Conservation (phyloP, 2,329 filamentous ascomycete species). For the Monilinia fructigena region DNA sequence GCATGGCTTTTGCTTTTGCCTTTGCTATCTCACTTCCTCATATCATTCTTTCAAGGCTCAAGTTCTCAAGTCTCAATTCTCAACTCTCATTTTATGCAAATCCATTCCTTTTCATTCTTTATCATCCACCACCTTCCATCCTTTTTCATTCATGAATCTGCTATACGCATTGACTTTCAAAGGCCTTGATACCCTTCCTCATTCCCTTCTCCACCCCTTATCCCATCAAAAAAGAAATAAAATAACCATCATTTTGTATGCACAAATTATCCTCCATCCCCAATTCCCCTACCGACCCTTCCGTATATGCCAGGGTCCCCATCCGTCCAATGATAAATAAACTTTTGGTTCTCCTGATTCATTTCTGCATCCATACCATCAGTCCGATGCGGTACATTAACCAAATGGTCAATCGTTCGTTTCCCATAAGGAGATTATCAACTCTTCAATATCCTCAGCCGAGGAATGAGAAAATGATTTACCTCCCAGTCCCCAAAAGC, state of each 20-base stretch:
- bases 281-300: neutral
- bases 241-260: constrained; percentile 17
- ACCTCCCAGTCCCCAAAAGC: constrained; percentile 5
- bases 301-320: constrained; percentile 16
- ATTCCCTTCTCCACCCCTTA: neutral
- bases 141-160: constrained; percentile 7
- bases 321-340: constrained; percentile 15
- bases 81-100: neutral
- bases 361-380: constrained; percentile 8
- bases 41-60: constrained; percentile 2
- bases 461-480: constrained; percentile 2
- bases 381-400: constrained; percentile 6
- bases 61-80: too few relatives aligned
- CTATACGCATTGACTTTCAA: neutral
- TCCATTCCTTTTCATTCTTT: constrained; percentile 5
- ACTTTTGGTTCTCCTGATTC: constrained; percentile 6
- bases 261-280: constrained; percentile 13
- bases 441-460: constrained; percentile 5
- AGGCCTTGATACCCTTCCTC: neutral
- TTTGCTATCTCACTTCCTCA: neutral
- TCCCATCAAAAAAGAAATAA: neutral
- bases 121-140: constrained; percentile 12
- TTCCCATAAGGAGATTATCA: neutral
- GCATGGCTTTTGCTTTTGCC: neutral
- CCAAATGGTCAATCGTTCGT: constrained; percentile 7